phyloP scores from a whole-genome alignment of 148 eudicot genomes.

The Rhododendron molle region DNA sequence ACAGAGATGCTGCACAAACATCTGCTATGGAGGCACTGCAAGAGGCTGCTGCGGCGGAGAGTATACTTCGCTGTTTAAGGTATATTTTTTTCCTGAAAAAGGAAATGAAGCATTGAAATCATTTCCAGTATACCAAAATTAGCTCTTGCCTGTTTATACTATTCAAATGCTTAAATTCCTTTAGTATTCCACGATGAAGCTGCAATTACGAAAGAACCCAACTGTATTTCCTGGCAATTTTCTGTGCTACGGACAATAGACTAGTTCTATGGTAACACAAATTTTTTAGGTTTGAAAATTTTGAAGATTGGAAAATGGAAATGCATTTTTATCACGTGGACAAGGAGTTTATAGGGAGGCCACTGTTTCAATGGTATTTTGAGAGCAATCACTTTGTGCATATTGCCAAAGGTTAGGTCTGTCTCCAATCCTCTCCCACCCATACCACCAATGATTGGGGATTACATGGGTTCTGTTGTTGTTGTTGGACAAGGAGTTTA shows the following conservation, averaged over 20 bases:
- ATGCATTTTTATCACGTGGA: not conserved
- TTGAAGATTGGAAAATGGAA: not conserved
- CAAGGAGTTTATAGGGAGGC: not conserved
- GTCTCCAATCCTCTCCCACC: too few species aligned
- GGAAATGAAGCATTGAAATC: not conserved
- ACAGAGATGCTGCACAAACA: slow-evolving; percentile 76
- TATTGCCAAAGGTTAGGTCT: too few species aligned
- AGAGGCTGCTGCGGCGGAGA: slow-evolving; percentile 85
- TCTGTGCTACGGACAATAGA: not conserved
- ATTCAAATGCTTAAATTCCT: not conserved
- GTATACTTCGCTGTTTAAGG: slow-evolving; percentile 78
- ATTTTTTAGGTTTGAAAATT: not conserved
- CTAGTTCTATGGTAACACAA: not conserved
- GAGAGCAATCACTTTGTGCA: too few species aligned
- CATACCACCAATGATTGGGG: too few species aligned
- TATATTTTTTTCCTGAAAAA: slow-evolving; percentile 16
- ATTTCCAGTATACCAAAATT: not conserved
- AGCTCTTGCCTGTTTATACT: not conserved
- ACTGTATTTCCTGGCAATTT: not conserved
- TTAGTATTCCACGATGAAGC: not conserved
- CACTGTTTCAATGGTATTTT: too few species aligned
- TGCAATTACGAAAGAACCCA: not conserved
- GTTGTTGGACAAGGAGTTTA: not conserved
- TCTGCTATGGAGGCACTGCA: slow-evolving; percentile 85
- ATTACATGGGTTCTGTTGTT: too few species aligned